These are phyloP conservation scores for Emericellopsis atlantica DNA, from an alignment of 2,329 filamentous ascomycete species.

Conservation along the genomic window DNA sequence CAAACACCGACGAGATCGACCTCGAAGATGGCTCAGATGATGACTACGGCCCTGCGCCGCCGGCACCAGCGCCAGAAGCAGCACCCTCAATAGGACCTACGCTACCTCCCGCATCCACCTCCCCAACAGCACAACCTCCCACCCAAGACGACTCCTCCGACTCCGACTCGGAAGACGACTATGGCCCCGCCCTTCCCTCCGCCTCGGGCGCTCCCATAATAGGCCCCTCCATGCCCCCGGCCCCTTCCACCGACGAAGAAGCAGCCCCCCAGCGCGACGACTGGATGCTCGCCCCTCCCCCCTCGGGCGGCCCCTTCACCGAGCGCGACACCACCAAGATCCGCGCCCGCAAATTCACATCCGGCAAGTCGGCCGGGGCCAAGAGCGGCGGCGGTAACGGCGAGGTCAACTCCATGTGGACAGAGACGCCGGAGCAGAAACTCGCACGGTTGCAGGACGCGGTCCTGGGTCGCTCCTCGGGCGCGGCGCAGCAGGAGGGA, in stretches of 20 bases:
- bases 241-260: conserved; percentile 13
- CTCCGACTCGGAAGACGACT: conserved; percentile 37
- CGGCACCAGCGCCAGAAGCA: conserved; percentile 8
- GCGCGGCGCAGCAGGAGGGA: conserved; percentile 23
- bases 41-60: conserved; percentile 24
- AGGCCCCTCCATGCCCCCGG: conserved; percentile 18
- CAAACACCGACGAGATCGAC: conserved; percentile 26
- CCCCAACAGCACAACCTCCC: conserved; percentile 15
- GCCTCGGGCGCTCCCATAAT: conserved; percentile 28
- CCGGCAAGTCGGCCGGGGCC: conserved; percentile 26
- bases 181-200: conserved; percentile 46
- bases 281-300: conserved; percentile 69
- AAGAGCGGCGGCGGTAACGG: conserved; percentile 14
- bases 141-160: conserved; percentile 23
- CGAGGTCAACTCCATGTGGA: conserved; percentile 55
- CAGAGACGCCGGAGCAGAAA: conserved; percentile 83
- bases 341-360: conserved; percentile 71
- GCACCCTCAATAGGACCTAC: conserved; percentile 17
- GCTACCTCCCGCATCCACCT: conserved; percentile 29
- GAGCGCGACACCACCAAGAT: conserved; percentile 75
- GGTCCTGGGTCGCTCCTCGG: conserved; percentile 55
- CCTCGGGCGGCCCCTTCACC: conserved; percentile 32
- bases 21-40: conserved; percentile 28
- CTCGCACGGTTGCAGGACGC: conserved; percentile 68
- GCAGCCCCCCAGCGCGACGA: conserved; percentile 58